Conservation (phyloP, 2,329 filamentous ascomycete genomes). For the Sarocladiaceae sp. region DNA sequence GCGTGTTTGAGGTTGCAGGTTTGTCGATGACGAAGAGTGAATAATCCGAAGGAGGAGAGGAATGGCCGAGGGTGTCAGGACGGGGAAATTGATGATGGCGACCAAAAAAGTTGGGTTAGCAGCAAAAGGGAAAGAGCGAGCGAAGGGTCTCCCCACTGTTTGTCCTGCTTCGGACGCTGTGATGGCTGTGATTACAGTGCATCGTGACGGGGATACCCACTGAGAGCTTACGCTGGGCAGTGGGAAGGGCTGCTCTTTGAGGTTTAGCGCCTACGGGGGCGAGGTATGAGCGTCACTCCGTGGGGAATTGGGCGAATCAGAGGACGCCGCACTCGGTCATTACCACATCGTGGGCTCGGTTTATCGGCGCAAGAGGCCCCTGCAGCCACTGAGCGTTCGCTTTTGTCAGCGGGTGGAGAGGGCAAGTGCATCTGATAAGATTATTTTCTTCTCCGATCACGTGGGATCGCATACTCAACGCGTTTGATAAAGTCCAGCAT, state of each 20-base stretch:
- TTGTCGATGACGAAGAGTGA: neutral
- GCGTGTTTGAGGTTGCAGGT: neutral
- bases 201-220: neutral
- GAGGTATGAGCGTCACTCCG: constrained; percentile 5
- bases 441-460: neutral
- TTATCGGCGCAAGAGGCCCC: constrained; percentile 8
- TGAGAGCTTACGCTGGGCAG: neutral
- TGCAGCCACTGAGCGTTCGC: neutral
- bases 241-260: neutral
- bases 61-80: neutral
- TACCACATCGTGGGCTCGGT: constrained; percentile 1
- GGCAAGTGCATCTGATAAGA: constrained; percentile 4
- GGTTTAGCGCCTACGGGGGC: neutral
- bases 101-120: constrained; percentile 5
- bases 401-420: neutral
- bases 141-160: too few species aligned
- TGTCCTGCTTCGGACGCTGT: too few species aligned
- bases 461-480: neutral
- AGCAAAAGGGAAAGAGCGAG: constrained; percentile 3
- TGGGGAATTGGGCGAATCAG: neutral
- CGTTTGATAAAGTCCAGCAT: too few species aligned
- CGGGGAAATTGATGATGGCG: constrained; percentile 10
- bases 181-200: neutral
- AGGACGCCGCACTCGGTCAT: neutral
- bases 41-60: neutral